Evolutionary conservation across 768 basidiomycete species (phyloP), one percentile per base, ranked within the genome.

Genomic region (Auriscalpium vulgare): DNA sequence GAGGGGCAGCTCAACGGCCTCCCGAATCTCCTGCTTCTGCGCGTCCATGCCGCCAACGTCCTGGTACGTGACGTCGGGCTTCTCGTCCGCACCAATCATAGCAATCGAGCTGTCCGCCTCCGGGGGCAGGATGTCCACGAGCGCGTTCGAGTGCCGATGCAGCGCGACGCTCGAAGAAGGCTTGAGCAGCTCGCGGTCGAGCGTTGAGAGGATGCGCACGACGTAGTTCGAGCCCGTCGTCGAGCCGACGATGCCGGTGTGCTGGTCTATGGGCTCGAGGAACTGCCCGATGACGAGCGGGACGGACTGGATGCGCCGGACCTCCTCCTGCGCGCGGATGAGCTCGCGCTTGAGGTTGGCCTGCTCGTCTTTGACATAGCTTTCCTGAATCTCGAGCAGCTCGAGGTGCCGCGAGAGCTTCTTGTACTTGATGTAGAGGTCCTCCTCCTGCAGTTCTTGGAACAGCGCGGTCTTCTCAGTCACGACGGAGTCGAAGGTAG

Each of bases 241-340:
- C 13, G 91, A 94, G 49, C 95, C 95, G 17, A 98, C 97, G 62
- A 99, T 99, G 59, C 88, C 93, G 14, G 95, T 93, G 64, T 88
- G 85, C 70, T 97, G 91, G 77, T 99, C 97, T 69, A 99, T 97
- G 51, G 97, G 89, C 74, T 99, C 97, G 37, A 98, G 83, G 76
- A 99, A 99, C 71, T 99, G 97, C 55, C 97, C 97, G 66, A 99
- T 99, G 68, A 99, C 97, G 14, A 99, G 85, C 0, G 97, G 97
- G 7, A 99, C 97, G 53, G 91, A 91, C 74, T 98, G 94, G 69
- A 99, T 99, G 56, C 97, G 90, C 74, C 97, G 97, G 68, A 99
- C 97, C 74, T 99, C 97, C 70, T 99, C 97, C 68, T 99, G 97
- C 0, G 97, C 97, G 55, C 97, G 91, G 62, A 98, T 89, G 59